Base-by-base conservation (phyloP, 208 protist species). In the Vickermania spadyakhi region DNA sequence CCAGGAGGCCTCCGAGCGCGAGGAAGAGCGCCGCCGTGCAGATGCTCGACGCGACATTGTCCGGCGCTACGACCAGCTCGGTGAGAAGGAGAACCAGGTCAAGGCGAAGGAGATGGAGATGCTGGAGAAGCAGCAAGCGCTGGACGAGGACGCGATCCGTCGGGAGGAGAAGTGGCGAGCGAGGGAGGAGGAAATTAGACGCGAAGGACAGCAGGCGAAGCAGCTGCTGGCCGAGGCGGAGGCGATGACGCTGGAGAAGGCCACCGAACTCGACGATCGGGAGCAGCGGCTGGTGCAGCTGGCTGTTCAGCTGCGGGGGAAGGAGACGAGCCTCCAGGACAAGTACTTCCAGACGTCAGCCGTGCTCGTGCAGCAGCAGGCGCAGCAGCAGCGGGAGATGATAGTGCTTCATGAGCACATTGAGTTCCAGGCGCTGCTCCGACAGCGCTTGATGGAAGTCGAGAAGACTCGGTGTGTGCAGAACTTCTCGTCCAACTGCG, bases 221-320 rank as follows among this genome's bases (percentile, higher is more conserved):
- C n/a, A n/a, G n/a, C n/a, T n/a, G n/a, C 62, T 82, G 56, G 71
- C 79, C 60, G 52, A 53, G 25, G 79, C 85, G 51, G 49, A 86
- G 59, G 61, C 79, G 30, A 73, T 84, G 56, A 29, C 81, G 45
- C 78, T 84, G 62, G 68, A 56, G 58, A 67, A 76, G 63, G 77
- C 85, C 57, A 66, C 30, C 14, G 66, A 75, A 56, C 72, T 73
- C 50, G 58, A 62, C 2, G 63, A 67, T 21, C 68, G 58, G 1
- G 78, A 86, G 60, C 58, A 56, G 56, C 28, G 70, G 30, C 68
- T 65, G 42, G 72, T 74, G 53, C 62, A 68, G 62, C 68, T 74
- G 51, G 66, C 62, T 52, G 59, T 75, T 56, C 60, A 49, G 7
- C 69, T 85, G 58, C 53, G 52, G 7, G 49, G 56, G 51, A 54